These are phyloP conservation scores for Ophiocordyceps australis DNA, from an alignment of 2,329 filamentous ascomycete species.

Conservation along the genomic window DNA sequence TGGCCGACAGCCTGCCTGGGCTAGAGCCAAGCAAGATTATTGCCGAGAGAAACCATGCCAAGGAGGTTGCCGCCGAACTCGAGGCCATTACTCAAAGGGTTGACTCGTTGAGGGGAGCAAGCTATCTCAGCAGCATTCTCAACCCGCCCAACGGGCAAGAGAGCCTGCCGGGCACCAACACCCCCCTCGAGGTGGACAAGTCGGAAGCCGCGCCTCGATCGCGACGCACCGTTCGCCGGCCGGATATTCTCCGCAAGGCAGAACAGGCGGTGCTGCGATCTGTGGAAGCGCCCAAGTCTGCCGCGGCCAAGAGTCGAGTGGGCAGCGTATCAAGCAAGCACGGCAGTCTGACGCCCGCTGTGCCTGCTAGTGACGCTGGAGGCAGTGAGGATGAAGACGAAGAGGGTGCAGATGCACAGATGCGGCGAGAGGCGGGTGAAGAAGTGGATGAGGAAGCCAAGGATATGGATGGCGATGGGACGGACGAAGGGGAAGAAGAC, in stretches of 20 bases:
- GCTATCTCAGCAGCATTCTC: slow-evolving; percentile 21
- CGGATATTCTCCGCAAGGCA: slow-evolving; percentile 42
- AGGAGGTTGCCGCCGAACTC: slow-evolving; percentile 19
- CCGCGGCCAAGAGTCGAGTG: slow-evolving; percentile 24
- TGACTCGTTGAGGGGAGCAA: slow-evolving; percentile 9
- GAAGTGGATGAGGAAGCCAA: slow-evolving; percentile 23
- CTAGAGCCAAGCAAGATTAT: slow-evolving; percentile 26
- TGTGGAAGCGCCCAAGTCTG: slow-evolving; percentile 27
- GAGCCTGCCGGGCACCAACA: slow-evolving; percentile 12
- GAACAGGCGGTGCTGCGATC: slow-evolving; percentile 36
- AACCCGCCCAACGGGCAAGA: slow-evolving; percentile 23
- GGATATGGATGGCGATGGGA: slow-evolving; percentile 15
- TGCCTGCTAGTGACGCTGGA: slow-evolving; percentile 14
- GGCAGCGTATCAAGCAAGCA: slow-evolving; percentile 34
- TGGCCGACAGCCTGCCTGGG: slow-evolving; percentile 40
- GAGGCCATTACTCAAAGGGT: slow-evolving; percentile 10
- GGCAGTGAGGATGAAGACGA: slow-evolving; percentile 22
- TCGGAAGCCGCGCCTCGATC: slow-evolving; percentile 19
- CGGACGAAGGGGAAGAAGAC: slow-evolving; percentile 10
- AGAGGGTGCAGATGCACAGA: slow-evolving; percentile 20
- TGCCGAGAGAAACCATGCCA: slow-evolving; percentile 23
- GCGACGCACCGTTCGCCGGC: slow-evolving; percentile 26
- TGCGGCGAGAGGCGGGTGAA: slow-evolving; percentile 15
- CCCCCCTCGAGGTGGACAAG: slow-evolving; percentile 20
- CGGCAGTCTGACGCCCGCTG: slow-evolving; percentile 19